Conservation (phyloP, 2,329 filamentous ascomycete species). For the Fusarium stilboides region DNA sequence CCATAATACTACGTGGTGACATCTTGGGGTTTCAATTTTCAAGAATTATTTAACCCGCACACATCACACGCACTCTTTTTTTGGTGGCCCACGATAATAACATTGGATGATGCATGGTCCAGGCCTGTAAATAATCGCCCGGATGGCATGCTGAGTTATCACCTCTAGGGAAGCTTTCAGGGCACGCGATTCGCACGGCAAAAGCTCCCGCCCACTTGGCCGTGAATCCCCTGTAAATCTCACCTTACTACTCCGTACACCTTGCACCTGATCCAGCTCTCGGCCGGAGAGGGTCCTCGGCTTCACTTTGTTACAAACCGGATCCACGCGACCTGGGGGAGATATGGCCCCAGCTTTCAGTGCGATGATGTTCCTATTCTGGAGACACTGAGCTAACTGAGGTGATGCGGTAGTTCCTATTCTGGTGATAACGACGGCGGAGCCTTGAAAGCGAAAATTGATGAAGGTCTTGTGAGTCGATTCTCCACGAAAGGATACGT, state of each 20-base stretch:
- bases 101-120: conserved; percentile 10
- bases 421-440: conserved; percentile 3
- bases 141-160: conserved; percentile 19
- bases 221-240: conserved; percentile 2
- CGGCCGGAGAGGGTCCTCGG: conserved; percentile 40
- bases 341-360: conserved; percentile 15
- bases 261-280: conserved; percentile 37
- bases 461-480: conserved; percentile 26
- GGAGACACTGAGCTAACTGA: conserved; percentile 11
- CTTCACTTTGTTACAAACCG: conserved; percentile 32
- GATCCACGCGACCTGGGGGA: conserved; percentile 27
- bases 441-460: conserved; percentile 11
- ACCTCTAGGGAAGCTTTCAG: conserved; percentile 1
- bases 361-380: conserved; percentile 5
- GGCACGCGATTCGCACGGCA: conserved; percentile 36
- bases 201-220: conserved; percentile 27
- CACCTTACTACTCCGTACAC: conserved; percentile 16
- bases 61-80: neutral
- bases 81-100: conserved; percentile 8
- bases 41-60: neutral
- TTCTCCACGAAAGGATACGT: neutral
- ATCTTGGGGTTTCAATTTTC: conserved; percentile 15
- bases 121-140: conserved; percentile 11
- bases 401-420: conserved; percentile 12
- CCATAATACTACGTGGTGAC: neutral